These are phyloP conservation scores for Syncephalastrum sp. DNA, from an alignment of 371 early-diverging fungal species.

Conservation along the genomic window DNA sequence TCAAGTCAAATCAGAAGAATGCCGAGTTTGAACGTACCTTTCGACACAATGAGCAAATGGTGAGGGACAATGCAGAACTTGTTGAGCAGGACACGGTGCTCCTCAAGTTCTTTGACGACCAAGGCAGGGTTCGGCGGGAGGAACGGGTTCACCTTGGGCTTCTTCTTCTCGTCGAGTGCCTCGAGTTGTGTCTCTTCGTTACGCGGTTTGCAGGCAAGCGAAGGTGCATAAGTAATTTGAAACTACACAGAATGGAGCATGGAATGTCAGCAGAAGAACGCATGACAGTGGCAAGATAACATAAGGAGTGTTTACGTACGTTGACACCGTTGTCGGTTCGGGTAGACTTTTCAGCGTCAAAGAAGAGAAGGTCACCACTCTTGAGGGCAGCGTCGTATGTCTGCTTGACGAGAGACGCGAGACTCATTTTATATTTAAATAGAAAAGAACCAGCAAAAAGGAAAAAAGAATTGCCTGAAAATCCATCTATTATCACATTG, in stretches of 20 bases:
- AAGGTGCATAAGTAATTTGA: constrained; percentile 52
- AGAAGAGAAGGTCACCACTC: constrained; percentile 24
- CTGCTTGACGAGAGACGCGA: constrained; percentile 17
- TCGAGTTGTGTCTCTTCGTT: constrained; percentile 18
- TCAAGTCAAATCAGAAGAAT: no score
- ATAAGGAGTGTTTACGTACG: constrained; percentile 11
- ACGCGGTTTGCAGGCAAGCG: constrained; percentile 46
- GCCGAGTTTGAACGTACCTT: constrained; percentile 47
- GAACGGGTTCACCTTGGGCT: constrained; percentile 61
- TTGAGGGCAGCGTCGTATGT: constrained; percentile 33
- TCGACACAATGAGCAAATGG: constrained; percentile 71
- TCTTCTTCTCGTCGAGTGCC: constrained; percentile 16
- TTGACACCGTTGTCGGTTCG: constrained; percentile 25
- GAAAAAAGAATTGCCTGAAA: neutral
- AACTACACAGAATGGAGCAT: constrained; percentile 17
- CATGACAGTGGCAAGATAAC: no score
- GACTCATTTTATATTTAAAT: constrained; percentile 1
- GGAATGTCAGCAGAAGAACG: no score
- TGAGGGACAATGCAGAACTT: constrained; percentile 71
- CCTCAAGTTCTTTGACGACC: constrained; percentile 52
- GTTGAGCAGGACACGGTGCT: constrained; percentile 68
- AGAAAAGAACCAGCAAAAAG: neutral
- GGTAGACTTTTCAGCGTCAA: constrained; percentile 16
- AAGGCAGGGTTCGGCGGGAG: constrained; percentile 63
- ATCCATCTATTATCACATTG: no score